Conservation (phyloP, 148 eudicot species). For the Selenicereus undatus region DNA sequence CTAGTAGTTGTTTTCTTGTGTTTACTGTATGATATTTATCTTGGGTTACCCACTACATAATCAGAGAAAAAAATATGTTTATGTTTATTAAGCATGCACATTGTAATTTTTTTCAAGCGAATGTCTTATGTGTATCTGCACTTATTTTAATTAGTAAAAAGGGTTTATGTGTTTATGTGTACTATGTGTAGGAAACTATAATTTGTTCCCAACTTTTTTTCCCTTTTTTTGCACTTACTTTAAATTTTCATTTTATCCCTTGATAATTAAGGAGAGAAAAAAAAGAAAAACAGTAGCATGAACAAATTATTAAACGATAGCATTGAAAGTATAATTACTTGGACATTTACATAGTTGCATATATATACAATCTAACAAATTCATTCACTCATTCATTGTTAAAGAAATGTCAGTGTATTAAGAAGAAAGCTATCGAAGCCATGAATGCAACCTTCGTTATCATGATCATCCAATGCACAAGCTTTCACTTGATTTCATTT, state of each 20-base stretch:
- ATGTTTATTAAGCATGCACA: too few relatives aligned
- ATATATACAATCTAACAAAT: neutral
- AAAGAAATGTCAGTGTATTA: constrained; percentile 30
- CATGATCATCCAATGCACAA: constrained; percentile 11
- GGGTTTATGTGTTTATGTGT: too few relatives aligned
- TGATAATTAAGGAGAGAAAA: neutral
- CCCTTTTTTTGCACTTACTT: too few relatives aligned
- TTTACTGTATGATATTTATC: too few relatives aligned
- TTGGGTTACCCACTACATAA: too few relatives aligned
- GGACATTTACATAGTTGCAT: neutral
- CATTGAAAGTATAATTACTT: neutral
- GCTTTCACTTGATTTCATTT: neutral
- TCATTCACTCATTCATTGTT: constrained; percentile 29
- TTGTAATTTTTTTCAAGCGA: too few relatives aligned
- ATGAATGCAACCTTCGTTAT: constrained; percentile 36
- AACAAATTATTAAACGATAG: neutral
- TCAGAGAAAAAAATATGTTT: too few relatives aligned
- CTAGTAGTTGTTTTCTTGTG: too few relatives aligned
- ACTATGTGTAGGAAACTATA: too few relatives aligned
- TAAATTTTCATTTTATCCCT: neutral
- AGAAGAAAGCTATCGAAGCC: constrained; percentile 20
- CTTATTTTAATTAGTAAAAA: too few relatives aligned
- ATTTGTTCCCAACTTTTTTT: too few relatives aligned
- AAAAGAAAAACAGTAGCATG: neutral
- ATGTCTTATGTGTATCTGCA: too few relatives aligned